These are phyloP conservation scores for Quercus tomentella DNA, from an alignment of 331 rosid species.

Conservation along the genomic window DNA sequence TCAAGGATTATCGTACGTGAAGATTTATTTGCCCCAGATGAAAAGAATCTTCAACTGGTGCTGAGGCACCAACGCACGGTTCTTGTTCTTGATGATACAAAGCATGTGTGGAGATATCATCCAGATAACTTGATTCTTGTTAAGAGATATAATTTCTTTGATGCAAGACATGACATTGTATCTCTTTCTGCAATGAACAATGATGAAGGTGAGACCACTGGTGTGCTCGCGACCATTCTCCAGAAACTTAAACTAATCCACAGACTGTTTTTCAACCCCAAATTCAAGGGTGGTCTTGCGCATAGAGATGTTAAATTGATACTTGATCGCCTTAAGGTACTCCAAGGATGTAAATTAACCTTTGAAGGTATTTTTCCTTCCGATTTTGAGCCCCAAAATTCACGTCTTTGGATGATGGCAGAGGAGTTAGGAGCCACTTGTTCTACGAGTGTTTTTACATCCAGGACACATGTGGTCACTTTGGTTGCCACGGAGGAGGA, in stretches of 20 bases:
- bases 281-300: background rate
- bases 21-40: background rate
- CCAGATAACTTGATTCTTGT: background rate
- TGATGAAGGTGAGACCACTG: background rate
- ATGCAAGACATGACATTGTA: background rate
- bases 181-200: background rate
- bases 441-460: background rate
- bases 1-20: background rate
- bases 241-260: background rate
- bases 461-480: background rate
- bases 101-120: background rate
- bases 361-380: background rate
- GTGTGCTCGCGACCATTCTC: background rate
- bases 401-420: background rate
- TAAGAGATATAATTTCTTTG: background rate
- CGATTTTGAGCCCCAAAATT: background rate
- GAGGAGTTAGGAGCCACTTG: background rate
- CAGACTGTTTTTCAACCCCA: background rate
- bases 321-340: background rate
- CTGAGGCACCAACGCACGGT: too few species aligned
- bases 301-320: background rate
- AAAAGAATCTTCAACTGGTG: too few species aligned
- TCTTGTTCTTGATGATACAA: background rate
- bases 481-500: background rate
- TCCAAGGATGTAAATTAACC: background rate